Conservation (phyloP, 208 protist species). For the Porcisia deanei region DNA sequence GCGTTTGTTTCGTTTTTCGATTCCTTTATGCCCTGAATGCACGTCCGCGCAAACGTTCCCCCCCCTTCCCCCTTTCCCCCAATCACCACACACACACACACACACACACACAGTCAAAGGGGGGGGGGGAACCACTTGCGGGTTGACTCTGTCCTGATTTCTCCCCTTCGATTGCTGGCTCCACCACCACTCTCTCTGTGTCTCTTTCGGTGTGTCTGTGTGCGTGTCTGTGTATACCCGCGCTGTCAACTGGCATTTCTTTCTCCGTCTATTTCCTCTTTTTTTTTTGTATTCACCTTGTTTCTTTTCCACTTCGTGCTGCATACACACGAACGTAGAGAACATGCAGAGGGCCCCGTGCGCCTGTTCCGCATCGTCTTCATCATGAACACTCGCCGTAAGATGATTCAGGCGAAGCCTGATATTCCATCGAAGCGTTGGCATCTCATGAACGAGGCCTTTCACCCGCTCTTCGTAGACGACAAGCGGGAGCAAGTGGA, state of each 20-base stretch:
- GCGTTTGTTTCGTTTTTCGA: no score
- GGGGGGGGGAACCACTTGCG: background rate
- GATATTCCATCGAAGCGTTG: constrained; percentile 57
- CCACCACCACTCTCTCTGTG: background rate
- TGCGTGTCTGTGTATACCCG: no score
- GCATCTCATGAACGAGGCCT: constrained; percentile 88
- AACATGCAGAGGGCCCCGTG: background rate
- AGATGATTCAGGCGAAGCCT: constrained; percentile 48
- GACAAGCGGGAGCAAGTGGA: constrained; percentile 55
- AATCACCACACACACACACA: background rate
- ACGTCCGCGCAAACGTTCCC: background rate
- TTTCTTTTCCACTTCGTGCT: background rate
- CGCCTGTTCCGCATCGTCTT: background rate
- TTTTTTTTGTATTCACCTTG: background rate
- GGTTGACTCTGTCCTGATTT: background rate
- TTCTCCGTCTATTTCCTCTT: background rate
- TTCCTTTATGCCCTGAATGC: background rate
- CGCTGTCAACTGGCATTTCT: no score
- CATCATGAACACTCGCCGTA: constrained; percentile 82
- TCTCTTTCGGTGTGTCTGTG: background rate
- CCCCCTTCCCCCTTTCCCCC: background rate
- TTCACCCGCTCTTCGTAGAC: constrained; percentile 60
- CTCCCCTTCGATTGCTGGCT: background rate
- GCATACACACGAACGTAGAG: background rate
- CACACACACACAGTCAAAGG: no score